Percentiles rank a stretch among this genome's conserved stretches.
These are phyloP conservation scores for Diphasiastrum complanatum DNA, from an alignment of 83 land plant genomes.

Conservation along the genomic window DNA sequence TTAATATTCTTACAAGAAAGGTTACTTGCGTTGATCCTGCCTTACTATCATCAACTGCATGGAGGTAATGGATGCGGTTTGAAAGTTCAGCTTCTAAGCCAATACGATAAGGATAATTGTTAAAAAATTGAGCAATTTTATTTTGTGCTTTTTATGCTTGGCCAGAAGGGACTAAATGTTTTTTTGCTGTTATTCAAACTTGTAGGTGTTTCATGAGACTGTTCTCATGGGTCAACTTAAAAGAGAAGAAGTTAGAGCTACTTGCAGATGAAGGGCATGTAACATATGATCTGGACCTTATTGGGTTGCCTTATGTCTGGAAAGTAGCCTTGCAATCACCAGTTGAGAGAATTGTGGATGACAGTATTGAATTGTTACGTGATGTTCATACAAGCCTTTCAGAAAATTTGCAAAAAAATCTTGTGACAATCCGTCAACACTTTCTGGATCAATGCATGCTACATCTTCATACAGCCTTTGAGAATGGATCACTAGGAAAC, in stretches of 20 bases:
- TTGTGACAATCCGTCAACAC: conserved; percentile 21
- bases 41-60: conserved; percentile 27
- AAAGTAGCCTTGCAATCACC: conserved; percentile 21
- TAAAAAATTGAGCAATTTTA: too few species aligned
- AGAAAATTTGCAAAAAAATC: conserved; percentile 17
- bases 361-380: conserved; percentile 25
- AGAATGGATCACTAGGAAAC: conserved; percentile 10
- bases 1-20: conserved; percentile 26
- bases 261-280: conserved; percentile 8
- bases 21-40: conserved; percentile 17
- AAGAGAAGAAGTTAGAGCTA: conserved; percentile 23
- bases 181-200: neutral
- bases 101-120: neutral
- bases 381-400: conserved; percentile 26
- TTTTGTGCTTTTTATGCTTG: too few species aligned
- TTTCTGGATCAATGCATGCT: conserved; percentile 26
- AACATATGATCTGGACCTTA: conserved; percentile 31
- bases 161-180: too few species aligned
- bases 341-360: conserved; percentile 20
- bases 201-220: conserved; percentile 28
- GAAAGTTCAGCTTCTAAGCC: neutral
- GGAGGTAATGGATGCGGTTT: too few species aligned
- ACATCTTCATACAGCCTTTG: conserved; percentile 14
- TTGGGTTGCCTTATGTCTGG: conserved; percentile 31
- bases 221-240: conserved; percentile 27